Evolutionary conservation across 116 monocot species (phyloP), one percentile per base, ranked within the genome.

Genomic region (Papilionanthe hybrid): DNA sequence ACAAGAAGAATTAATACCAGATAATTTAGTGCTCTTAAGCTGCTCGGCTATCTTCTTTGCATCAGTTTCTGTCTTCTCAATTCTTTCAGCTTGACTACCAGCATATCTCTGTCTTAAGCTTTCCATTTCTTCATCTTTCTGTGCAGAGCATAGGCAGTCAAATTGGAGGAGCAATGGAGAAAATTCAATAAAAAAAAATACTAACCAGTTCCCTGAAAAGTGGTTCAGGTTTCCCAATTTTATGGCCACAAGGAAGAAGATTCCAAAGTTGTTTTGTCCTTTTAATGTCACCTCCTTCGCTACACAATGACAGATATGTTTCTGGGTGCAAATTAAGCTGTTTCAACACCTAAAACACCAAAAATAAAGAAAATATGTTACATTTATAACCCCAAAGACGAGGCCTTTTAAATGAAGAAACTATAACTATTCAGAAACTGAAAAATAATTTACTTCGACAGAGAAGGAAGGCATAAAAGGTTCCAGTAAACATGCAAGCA

Each of bases 401-500:
- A 79, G 29, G 17, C 47, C 22, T 48, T 3, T 25, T 75, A 75
- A 8, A 1, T 41, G 23, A 19, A 23, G 20, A 28, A 42, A 47
- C 48, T 42, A 6, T 8, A 63, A 15, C 23, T 43, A 68, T 68
- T 20, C 18, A 42, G 18, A 43, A 47, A 78, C 27, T 79, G 66
- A 66, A 75, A 66, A n/a, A 42, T 58, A 48, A 78, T 63, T 88
- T 83, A 94, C 98, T 88, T 94, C 98, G 67, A 48, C 55, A 44
- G 98, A 89, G 81, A 98, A 98, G 9, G 98, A 98, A n/a, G 98
- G 98, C 90, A 98, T 98, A 76, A 94, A 98, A 81, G 98, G 98
- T 78, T 98, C 94, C 42, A 98, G 84, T 71, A 98, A 79, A 78
- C 87, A 87, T 57, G 98, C 94, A 82, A 98, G 91, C 69, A 98